Conservation (phyloP, 2,329 filamentous ascomycete genomes). For the Alternaria conjuncta region DNA sequence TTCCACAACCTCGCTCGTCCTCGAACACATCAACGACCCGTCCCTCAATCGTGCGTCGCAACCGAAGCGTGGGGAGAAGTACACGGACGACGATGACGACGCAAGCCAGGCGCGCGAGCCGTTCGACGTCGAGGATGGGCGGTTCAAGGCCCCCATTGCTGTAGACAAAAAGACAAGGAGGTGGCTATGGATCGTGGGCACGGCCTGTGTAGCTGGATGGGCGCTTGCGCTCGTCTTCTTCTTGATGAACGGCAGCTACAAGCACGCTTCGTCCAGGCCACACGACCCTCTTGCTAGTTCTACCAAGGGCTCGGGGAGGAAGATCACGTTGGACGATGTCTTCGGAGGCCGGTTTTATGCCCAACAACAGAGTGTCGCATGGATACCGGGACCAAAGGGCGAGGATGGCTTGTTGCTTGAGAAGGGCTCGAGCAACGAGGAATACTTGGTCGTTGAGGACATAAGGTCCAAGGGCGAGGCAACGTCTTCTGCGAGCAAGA, state of each 20-base stretch:
- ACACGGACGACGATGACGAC: slow-evolving; percentile 47
- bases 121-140: slow-evolving; percentile 60
- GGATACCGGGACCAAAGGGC: slow-evolving; percentile 76
- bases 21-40: slow-evolving; percentile 74
- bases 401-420: slow-evolving; percentile 88
- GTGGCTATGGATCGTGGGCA: slow-evolving; percentile 66
- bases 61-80: slow-evolving; percentile 42
- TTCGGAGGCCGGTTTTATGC: slow-evolving; percentile 69
- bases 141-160: slow-evolving; percentile 53
- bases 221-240: slow-evolving; percentile 71
- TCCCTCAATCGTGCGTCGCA: slow-evolving; percentile 43
- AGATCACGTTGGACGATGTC: slow-evolving; percentile 75
- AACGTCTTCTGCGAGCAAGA: slow-evolving; percentile 59
- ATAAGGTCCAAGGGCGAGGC: slow-evolving; percentile 63
- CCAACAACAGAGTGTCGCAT: slow-evolving; percentile 71
- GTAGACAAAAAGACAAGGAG: slow-evolving; percentile 72
- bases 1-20: slow-evolving; percentile 83
- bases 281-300: slow-evolving; percentile 73
- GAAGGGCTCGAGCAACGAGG: slow-evolving; percentile 63
- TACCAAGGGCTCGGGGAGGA: slow-evolving; percentile 70
- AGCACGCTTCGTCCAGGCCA: slow-evolving; percentile 66
- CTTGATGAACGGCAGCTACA: slow-evolving; percentile 69
- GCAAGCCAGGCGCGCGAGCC: slow-evolving; percentile 56
- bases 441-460: slow-evolving; percentile 87
- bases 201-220: slow-evolving; percentile 71